Percentiles rank a stretch among this genome's conserved stretches.
Conservation (phyloP, 163 green algal species). For the Coccomyxa subellipsoidea region DNA sequence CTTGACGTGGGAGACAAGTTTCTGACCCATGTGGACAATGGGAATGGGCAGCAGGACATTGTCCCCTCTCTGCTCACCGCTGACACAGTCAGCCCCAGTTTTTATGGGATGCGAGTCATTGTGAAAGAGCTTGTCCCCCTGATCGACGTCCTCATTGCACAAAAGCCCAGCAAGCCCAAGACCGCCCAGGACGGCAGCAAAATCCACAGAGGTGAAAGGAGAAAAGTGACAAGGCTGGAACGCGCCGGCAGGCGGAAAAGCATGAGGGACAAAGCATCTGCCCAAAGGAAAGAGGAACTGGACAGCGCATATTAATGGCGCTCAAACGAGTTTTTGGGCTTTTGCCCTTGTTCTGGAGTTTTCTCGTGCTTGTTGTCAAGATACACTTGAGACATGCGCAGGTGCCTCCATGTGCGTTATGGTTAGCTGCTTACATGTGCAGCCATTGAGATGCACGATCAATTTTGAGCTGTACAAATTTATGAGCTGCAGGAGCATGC, state of each 20-base stretch:
- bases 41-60: neutral
- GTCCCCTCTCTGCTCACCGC: neutral
- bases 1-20: neutral
- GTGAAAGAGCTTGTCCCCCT: neutral
- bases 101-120: slow-evolving; percentile 4
- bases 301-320: neutral
- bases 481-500: neutral
- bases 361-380: too few species aligned
- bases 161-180: neutral
- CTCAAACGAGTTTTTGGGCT: too few species aligned
- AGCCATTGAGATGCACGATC: neutral
- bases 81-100: neutral
- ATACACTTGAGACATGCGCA: too few species aligned
- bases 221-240: too few species aligned
- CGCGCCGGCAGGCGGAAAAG: too few species aligned
- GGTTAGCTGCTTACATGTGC: too few species aligned
- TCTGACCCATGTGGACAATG: slow-evolving; percentile 1
- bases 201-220: neutral
- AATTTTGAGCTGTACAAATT: neutral
- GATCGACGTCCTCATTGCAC: neutral
- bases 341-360: too few species aligned
- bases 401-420: too few species aligned
- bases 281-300: neutral
- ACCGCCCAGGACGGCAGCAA: neutral
- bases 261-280: neutral